A percentile compares a stretch with the other conserved stretches of the same genome.
phyloP scores from a whole-genome alignment of 257 asterid genomes.

The Solanum sitiens region DNA sequence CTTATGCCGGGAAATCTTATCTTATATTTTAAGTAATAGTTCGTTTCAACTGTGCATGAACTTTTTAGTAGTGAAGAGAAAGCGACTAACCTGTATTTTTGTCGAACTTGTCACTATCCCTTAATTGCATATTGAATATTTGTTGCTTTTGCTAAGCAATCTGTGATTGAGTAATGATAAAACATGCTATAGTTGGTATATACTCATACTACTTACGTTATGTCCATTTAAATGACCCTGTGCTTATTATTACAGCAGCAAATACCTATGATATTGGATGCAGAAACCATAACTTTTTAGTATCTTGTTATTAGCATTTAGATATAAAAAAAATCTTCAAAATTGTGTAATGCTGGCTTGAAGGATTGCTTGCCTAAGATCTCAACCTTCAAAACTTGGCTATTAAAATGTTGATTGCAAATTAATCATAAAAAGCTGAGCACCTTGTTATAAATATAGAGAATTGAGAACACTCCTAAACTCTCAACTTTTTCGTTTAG shows the following conservation, averaged over 20 bases:
- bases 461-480: no score
- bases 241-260: background rate
- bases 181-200: background rate
- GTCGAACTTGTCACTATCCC: background rate
- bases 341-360: background rate
- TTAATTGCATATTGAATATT: background rate
- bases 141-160: background rate
- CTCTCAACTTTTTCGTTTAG: background rate
- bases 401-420: background rate
- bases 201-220: background rate
- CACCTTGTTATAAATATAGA: background rate
- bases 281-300: background rate
- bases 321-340: no score
- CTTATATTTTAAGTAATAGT: background rate
- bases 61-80: background rate
- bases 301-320: no score
- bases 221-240: background rate
- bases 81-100: background rate
- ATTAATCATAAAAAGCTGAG: background rate
- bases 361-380: background rate
- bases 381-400: background rate
- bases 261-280: background rate
- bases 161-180: background rate
- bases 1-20: background rate
- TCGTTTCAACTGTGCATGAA: constrained; percentile 12